phyloP scores from a whole-genome alignment of 495 filamentous ascomycete genomes.

The Aspergillus cavernicola region DNA sequence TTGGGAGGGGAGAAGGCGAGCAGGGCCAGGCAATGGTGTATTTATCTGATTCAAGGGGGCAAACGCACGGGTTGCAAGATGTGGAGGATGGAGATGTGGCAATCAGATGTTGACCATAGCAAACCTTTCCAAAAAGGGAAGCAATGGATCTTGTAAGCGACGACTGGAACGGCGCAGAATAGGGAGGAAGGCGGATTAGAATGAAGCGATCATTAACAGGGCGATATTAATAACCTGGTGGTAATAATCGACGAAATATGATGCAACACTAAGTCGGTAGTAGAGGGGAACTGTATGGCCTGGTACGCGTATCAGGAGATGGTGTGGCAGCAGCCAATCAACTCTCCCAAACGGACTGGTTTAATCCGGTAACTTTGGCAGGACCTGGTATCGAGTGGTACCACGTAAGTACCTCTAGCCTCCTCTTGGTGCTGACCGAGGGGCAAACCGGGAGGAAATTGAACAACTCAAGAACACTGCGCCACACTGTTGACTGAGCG shows the following conservation, averaged over 20 bases:
- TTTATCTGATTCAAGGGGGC: conserved; percentile 8
- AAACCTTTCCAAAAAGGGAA: too few relatives aligned
- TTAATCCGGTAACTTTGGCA: not conserved
- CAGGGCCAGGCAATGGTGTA: not conserved
- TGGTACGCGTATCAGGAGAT: not conserved
- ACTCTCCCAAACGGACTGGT: not conserved
- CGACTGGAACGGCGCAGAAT: not conserved
- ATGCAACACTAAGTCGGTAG: not conserved
- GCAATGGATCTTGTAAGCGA: not conserved
- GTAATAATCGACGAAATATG: not conserved
- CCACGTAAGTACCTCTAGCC: not conserved
- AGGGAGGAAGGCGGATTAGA: not conserved
- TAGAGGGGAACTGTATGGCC: not conserved
- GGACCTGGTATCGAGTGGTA: not conserved
- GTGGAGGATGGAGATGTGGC: conserved; percentile 5
- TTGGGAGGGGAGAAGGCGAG: conserved; percentile 2
- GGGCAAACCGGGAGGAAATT: not conserved
- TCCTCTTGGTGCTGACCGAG: conserved; percentile 5
- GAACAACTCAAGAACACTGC: conserved; percentile 3
- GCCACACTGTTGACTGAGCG: conserved; percentile 1
- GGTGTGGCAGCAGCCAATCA: not conserved
- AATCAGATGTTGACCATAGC: conserved; percentile 7
- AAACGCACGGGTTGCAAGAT: conserved; percentile 4
- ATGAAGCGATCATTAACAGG: conserved; percentile 4
- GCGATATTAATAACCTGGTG: not conserved